Conservation (phyloP, 2,329 filamentous ascomycete species). For the Alternaria arbusti region DNA sequence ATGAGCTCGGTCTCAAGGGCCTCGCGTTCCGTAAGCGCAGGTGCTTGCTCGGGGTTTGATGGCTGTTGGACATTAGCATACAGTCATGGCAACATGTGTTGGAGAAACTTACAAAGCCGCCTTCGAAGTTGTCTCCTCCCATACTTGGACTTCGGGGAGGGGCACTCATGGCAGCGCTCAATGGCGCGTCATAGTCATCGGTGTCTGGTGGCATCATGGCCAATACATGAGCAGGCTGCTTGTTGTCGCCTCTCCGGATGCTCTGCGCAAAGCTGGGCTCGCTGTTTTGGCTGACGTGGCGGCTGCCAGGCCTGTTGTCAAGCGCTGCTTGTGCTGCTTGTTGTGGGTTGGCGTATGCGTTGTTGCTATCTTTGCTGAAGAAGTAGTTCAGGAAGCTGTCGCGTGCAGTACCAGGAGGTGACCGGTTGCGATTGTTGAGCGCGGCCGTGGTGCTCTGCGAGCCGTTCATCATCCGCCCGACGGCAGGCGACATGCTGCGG, state of each 20-base stretch:
- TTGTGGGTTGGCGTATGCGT: slow-evolving; percentile 48
- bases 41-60: slow-evolving; percentile 66
- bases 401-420: slow-evolving; percentile 67
- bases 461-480: slow-evolving; percentile 70
- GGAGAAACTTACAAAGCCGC: slow-evolving; percentile 65
- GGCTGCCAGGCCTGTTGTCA: slow-evolving; percentile 51
- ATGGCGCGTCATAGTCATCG: slow-evolving; percentile 51
- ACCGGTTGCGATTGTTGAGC: slow-evolving; percentile 68
- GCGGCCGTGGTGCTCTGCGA: slow-evolving; percentile 63
- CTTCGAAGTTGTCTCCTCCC: slow-evolving; percentile 47
- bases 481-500: slow-evolving; percentile 82
- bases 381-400: slow-evolving; percentile 99
- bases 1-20: slow-evolving; percentile 98
- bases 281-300: slow-evolving; percentile 78
- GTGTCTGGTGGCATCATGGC: slow-evolving; percentile 49
- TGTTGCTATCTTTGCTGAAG: slow-evolving; percentile 88
- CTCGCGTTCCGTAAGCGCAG: slow-evolving; percentile 91
- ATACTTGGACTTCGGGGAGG: slow-evolving; percentile 12
- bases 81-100: neutral
- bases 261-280: slow-evolving; percentile 86
- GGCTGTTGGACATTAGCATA: slow-evolving; percentile 40
- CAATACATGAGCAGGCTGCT: slow-evolving; percentile 52
- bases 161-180: slow-evolving; percentile 34
- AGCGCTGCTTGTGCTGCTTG: slow-evolving; percentile 51
- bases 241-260: slow-evolving; percentile 73